A percentile compares a stretch with the other conserved stretches of the same genome.
Evolutionary conservation across 2,329 filamentous ascomycete species (phyloP).

Genomic region (Clonostachys chloroleuca): DNA sequence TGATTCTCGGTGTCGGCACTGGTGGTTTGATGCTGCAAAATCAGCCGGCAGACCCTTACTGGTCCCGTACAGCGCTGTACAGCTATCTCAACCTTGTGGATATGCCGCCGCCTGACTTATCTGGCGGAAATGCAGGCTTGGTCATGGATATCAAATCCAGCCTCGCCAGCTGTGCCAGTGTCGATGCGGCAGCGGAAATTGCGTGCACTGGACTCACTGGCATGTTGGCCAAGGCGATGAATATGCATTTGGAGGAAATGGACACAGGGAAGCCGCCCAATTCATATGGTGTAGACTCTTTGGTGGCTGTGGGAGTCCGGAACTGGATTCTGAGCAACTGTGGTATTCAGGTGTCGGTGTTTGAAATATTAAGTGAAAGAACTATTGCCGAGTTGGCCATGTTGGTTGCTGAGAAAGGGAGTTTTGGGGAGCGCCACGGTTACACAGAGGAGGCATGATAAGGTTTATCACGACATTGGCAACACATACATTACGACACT

Average conservation of each 20-base stretch:
- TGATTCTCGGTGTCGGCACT: constrained; percentile 49
- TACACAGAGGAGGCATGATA: background rate
- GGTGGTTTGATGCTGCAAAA: constrained; percentile 50
- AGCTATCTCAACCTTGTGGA: constrained; percentile 43
- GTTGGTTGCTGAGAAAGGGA: constrained; percentile 25
- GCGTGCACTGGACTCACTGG: constrained; percentile 26
- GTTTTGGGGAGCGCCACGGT: constrained; percentile 10
- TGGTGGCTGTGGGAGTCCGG: constrained; percentile 47
- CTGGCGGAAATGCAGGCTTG: constrained; percentile 5
- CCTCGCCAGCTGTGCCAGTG: constrained; percentile 20
- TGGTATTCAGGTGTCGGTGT: constrained; percentile 37
- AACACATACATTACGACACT: too few species aligned
- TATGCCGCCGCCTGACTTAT: constrained; percentile 24
- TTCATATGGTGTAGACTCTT: constrained; percentile 46
- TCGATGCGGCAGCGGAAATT: constrained; percentile 21
- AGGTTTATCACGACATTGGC: too few species aligned
- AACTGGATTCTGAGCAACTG: constrained; percentile 43
- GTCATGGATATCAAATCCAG: constrained; percentile 19
- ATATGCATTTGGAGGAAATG: constrained; percentile 37
- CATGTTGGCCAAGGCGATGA: constrained; percentile 39
- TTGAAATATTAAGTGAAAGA: constrained; percentile 41
- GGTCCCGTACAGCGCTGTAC: constrained; percentile 45
- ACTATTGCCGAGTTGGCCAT: constrained; percentile 30
- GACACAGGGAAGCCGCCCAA: constrained; percentile 30
- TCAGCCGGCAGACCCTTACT: constrained; percentile 47